Base-by-base conservation (phyloP, 768 basidiomycete species). In the Clitopilus passeckerianus region DNA sequence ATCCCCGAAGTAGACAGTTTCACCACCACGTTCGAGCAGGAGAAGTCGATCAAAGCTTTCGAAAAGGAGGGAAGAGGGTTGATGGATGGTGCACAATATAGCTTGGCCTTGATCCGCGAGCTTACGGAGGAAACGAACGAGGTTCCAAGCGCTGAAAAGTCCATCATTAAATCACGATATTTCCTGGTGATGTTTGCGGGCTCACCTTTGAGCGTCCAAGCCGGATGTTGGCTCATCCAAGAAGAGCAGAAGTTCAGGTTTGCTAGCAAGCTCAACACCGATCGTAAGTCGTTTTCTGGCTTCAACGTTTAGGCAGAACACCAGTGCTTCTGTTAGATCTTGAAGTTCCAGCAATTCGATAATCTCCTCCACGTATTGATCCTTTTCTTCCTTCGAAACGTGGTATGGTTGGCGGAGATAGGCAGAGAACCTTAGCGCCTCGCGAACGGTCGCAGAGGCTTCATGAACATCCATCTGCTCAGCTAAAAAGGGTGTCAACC, bases 1-100 rank as follows among this genome's bases (percentile, higher is more conserved):
- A 61, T 91, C 89, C 44, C 93, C 94, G 67, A 92, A 95, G 78
- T 95, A 96, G n/a, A 95, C 91, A 0, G 93, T 94, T 70, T 91
- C 86, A 6, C 94, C 94, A 1, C 94, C 94, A 15, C 78, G 77
- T 65, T 93, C 86, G 15, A 89, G 75, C 9, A 89, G 75, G 24
- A 90, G 70, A 50, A 89, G 72, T 37, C 86, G 81, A 64, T 89
- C 94, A 64, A 97, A 95, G 66, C 86, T 86, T 71, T 93, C 89
- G 72, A 96, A 95, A 1, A 96, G 76, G 18, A 93, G 79, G 2
- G 91, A 85, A 2, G 91, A 92, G 2, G 93, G 93, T 63, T 94
- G 93, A 62, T 93, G 92, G 64, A 95, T 93, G 3, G 91, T 95
- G 73, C 92, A 94, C 14, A 95, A 80, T 65, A 95, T 95, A 44